Evolutionary conservation across 208 protist genomes (phyloP).

Genomic region (Balamuthia mandrillaris): DNA sequence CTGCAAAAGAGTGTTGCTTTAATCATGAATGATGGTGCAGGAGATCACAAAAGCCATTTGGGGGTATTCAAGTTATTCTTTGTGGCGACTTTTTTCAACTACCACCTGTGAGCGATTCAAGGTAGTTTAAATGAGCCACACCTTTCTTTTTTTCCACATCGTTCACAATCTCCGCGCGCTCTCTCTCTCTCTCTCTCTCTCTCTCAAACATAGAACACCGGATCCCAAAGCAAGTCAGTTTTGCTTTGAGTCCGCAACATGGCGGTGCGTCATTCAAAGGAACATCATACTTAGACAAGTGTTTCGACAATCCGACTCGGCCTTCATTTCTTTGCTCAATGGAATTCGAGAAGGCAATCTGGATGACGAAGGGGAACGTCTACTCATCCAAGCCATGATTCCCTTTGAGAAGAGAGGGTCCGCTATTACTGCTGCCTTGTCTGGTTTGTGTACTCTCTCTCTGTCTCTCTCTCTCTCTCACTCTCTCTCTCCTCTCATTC

Average conservation of each 20-base stretch:
- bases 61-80: conserved; percentile 53
- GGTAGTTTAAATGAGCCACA: background rate
- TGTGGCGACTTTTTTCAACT: conserved; percentile 56
- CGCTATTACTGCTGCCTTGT: too few relatives aligned
- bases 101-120: background rate
- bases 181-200: too few relatives aligned
- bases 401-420: background rate
- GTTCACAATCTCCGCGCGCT: background rate
- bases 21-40: too few relatives aligned
- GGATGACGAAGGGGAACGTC: background rate
- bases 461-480: background rate
- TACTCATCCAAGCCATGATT: background rate
- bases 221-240: background rate
- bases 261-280: background rate
- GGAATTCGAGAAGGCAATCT: background rate
- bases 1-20: background rate
- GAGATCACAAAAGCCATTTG: too few relatives aligned
- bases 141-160: background rate
- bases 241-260: conserved; percentile 7
- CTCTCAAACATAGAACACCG: background rate
- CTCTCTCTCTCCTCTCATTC: background rate
- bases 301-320: conserved; percentile 10
- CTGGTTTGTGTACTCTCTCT: too few relatives aligned
- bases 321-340: conserved; percentile 32
- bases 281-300: background rate